Percentiles rank a stretch among this genome's conserved stretches.
phyloP scores from a whole-genome alignment of 2,329 filamentous ascomycete genomes.

The Grosmannia huntii region DNA sequence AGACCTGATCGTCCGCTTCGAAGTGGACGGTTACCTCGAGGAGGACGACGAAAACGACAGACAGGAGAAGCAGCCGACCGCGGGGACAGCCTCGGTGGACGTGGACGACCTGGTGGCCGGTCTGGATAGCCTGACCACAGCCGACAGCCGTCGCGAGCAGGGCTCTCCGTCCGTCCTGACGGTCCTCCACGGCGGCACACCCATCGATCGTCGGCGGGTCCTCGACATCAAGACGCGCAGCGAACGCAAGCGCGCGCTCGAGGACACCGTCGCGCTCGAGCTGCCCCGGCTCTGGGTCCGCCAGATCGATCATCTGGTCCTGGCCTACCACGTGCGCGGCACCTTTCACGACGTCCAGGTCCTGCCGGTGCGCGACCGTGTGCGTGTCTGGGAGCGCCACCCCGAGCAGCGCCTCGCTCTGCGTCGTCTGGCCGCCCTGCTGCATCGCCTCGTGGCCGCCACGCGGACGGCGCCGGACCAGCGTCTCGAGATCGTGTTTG shows the following conservation, averaged over 20 bases:
- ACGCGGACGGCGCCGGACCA: background rate
- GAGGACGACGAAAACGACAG: background rate
- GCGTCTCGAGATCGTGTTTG: background rate
- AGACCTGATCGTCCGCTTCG: slow-evolving; percentile 39
- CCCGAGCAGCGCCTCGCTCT: slow-evolving; percentile 17
- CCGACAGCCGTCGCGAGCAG: too few species aligned
- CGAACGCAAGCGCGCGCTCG: slow-evolving; percentile 9
- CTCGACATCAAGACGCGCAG: slow-evolving; percentile 34
- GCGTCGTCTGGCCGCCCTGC: slow-evolving; percentile 17
- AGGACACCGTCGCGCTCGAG: slow-evolving; percentile 21
- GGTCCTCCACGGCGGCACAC: slow-evolving; percentile 14
- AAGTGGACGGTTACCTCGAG: slow-evolving; percentile 41
- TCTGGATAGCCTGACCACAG: background rate
- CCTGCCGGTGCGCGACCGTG: slow-evolving; percentile 17
- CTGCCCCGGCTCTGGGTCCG: slow-evolving; percentile 29
- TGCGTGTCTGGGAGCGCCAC: slow-evolving; percentile 23
- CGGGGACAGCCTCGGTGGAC: background rate
- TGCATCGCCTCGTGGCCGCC: slow-evolving; percentile 13
- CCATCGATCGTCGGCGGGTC: slow-evolving; percentile 19
- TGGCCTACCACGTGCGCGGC: slow-evolving; percentile 26
- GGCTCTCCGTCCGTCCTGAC: background rate
- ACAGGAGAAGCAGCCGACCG: background rate
- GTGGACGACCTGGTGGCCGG: background rate
- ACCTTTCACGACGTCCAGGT: slow-evolving; percentile 24
- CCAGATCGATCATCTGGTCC: slow-evolving; percentile 25